Percentiles rank a stretch among this genome's conserved stretches.
These are phyloP conservation scores for Penicillium rolfsii DNA, from an alignment of 2,329 filamentous ascomycete genomes.

Conservation along the genomic window DNA sequence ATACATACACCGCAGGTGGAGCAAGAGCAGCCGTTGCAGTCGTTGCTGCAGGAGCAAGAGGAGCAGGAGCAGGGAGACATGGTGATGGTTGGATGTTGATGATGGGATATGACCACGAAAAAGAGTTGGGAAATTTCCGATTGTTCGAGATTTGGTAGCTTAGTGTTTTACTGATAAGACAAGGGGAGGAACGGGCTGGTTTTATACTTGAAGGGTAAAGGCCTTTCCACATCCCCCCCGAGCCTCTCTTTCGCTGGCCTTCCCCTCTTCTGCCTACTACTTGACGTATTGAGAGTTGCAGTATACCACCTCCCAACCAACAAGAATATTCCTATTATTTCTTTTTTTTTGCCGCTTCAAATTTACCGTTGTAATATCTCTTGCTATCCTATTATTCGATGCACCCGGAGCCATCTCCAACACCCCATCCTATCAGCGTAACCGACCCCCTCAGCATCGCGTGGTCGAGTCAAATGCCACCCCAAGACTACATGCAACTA, in stretches of 20 bases:
- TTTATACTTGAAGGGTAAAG: conserved; percentile 25
- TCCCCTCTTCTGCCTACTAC: neutral
- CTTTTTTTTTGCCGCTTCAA: neutral
- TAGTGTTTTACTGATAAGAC: neutral
- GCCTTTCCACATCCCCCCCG: neutral
- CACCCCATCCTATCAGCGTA: conserved; percentile 17
- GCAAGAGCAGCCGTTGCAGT: conserved; percentile 48
- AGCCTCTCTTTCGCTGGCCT: conserved; percentile 5
- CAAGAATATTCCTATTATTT: neutral
- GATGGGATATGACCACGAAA: conserved; percentile 19
- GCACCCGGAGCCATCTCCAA: neutral
- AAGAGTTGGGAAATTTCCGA: neutral
- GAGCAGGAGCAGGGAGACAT: conserved; percentile 49
- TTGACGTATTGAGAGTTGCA: neutral
- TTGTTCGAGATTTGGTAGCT: neutral
- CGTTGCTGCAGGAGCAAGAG: conserved; percentile 42
- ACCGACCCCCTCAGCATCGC: conserved; percentile 17
- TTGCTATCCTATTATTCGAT: neutral
- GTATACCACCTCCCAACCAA: neutral
- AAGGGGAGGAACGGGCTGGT: conserved; percentile 8
- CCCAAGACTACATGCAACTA: conserved; percentile 14
- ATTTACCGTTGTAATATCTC: neutral
- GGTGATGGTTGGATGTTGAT: conserved; percentile 27
- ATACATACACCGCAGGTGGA: conserved; percentile 41
- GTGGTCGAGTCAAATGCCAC: conserved; percentile 30